Evolutionary conservation across 352 stramenopile genomes (phyloP).

Genomic region (Globisporangium ultimum): DNA sequence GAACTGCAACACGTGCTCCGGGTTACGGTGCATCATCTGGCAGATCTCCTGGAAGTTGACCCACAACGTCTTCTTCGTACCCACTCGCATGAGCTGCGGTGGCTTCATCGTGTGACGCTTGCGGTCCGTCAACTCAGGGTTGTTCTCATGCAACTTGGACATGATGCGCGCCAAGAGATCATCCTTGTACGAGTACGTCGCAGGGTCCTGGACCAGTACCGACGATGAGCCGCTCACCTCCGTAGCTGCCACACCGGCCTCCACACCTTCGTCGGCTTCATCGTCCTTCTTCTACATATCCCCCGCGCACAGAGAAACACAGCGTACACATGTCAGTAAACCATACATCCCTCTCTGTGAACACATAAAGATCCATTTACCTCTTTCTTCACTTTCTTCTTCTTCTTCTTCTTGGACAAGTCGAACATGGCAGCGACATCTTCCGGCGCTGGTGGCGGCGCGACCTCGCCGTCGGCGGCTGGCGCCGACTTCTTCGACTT

Average conservation of each 20-base stretch:
- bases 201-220: constrained; percentile 80
- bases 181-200: constrained; percentile 94
- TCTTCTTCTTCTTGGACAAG: constrained; percentile 90
- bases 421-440: constrained; percentile 91
- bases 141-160: constrained; percentile 94
- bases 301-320: neutral
- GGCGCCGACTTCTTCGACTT: constrained; percentile 33
- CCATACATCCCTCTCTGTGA: neutral
- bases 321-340: neutral
- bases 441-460: constrained; percentile 57
- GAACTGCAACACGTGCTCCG: constrained; percentile 99
- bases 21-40: constrained; percentile 97
- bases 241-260: constrained; percentile 17
- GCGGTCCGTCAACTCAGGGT: constrained; percentile 95
- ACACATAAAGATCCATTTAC: constrained; percentile 24
- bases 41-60: constrained; percentile 99
- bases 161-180: constrained; percentile 94
- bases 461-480: constrained; percentile 29
- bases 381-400: constrained; percentile 91
- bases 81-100: constrained; percentile 88
- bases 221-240: constrained; percentile 41
- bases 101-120: constrained; percentile 92
- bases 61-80: constrained; percentile 98
- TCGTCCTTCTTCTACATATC: constrained; percentile 53
- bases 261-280: constrained; percentile 27